These are phyloP conservation scores for Ogataea neopini DNA, from an alignment of 805 yeast genomes.

Conservation along the genomic window DNA sequence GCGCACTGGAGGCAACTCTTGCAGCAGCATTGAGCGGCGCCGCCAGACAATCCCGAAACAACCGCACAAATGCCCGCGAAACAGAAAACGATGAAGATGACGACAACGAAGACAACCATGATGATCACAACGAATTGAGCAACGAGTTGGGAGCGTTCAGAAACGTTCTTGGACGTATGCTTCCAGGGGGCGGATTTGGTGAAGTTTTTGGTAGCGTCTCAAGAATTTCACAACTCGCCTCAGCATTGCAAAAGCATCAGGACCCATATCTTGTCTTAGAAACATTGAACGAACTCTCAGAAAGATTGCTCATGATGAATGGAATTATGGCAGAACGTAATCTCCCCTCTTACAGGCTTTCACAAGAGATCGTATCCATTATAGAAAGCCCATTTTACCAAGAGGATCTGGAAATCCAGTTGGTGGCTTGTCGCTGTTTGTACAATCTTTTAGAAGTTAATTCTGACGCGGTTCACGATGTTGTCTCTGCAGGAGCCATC, in stretches of 20 bases:
- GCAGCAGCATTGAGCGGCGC: slow-evolving; percentile 15
- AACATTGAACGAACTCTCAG: slow-evolving; percentile 64
- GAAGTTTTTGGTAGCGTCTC: slow-evolving; percentile 28
- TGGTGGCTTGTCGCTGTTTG: slow-evolving; percentile 81
- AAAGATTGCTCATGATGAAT: slow-evolving; percentile 62
- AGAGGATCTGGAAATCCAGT: slow-evolving; percentile 75
- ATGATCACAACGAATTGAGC: slow-evolving; percentile 13
- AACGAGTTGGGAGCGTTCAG: slow-evolving; percentile 24
- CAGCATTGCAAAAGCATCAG: slow-evolving; percentile 44
- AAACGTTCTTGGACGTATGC: slow-evolving; percentile 29
- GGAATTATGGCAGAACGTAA: slow-evolving; percentile 61
- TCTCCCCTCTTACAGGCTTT: slow-evolving; percentile 59
- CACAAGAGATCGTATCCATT: slow-evolving; percentile 55
- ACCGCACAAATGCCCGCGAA: slow-evolving; percentile 9
- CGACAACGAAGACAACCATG: slow-evolving; percentile 30
- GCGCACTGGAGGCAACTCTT: slow-evolving; percentile 9
- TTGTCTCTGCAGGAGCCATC: slow-evolving; percentile 65
- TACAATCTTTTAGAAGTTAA: slow-evolving; percentile 78
- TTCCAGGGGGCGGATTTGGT: slow-evolving; percentile 32
- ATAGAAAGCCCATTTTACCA: slow-evolving; percentile 57
- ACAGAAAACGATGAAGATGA: slow-evolving; percentile 23
- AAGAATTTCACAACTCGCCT: slow-evolving; percentile 33
- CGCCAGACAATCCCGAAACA: slow-evolving; percentile 4
- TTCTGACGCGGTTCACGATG: slow-evolving; percentile 59
- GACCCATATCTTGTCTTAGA: slow-evolving; percentile 66